These are phyloP conservation scores for Paramecium octaurelia DNA, from an alignment of 73 alveolate species.

Conservation along the genomic window DNA sequence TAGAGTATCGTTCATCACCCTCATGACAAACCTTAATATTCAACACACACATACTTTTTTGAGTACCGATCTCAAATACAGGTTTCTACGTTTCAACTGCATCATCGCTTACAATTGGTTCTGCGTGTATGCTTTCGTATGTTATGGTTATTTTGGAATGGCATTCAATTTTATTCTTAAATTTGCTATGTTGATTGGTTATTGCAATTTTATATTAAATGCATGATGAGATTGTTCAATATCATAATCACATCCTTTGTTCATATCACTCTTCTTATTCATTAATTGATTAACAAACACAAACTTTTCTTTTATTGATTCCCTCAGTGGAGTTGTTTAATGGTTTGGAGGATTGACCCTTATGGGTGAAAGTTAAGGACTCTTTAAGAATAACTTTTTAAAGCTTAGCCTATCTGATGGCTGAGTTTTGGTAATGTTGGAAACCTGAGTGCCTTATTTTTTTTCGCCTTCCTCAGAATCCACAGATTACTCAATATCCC, in stretches of 20 bases:
- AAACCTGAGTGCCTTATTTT: not conserved
- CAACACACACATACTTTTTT: not conserved
- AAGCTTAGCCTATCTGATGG: not conserved
- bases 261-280: not conserved
- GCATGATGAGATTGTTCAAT: not conserved
- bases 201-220: not conserved
- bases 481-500: constrained; percentile 19
- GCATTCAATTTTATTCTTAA: not conserved
- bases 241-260: not conserved
- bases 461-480: not conserved
- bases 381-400: not conserved
- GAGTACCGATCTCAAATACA: not conserved
- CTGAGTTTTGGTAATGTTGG: not conserved
- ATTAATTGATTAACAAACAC: not conserved
- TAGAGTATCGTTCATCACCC: not conserved
- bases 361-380: not conserved
- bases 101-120: not conserved
- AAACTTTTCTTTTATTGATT: not conserved
- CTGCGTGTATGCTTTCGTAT: not conserved
- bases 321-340: not conserved
- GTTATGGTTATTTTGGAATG: not conserved
- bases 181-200: not conserved
- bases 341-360: not conserved
- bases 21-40: not conserved
- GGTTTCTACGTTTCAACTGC: not conserved